A percentile compares a stretch with the other conserved stretches of the same genome.
phyloP scores from a whole-genome alignment of 441 rosid species.

The Adansonia madagascariensis region DNA sequence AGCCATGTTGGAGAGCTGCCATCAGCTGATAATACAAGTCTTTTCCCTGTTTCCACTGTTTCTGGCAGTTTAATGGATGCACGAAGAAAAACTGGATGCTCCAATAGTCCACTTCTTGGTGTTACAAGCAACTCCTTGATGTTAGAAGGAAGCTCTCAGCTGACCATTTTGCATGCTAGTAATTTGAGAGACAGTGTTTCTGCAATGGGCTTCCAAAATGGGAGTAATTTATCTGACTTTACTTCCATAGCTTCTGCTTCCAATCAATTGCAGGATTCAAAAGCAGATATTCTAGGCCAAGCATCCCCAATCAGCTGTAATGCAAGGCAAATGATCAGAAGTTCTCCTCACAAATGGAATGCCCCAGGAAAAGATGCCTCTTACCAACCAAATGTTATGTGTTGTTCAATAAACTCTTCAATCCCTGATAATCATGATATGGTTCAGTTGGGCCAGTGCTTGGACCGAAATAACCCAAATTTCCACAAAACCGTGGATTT shows the following conservation, averaged over 20 bases:
- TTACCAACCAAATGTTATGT: slow-evolving; percentile 36
- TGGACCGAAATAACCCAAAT: slow-evolving; percentile 43
- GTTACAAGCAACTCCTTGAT: slow-evolving; percentile 44
- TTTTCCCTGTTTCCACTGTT: slow-evolving; percentile 44
- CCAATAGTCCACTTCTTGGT: slow-evolving; percentile 39
- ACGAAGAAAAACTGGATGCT: slow-evolving; percentile 40
- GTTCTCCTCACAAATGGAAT: slow-evolving; percentile 41
- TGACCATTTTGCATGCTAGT: slow-evolving; percentile 37
- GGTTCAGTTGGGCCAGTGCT: slow-evolving; percentile 34
- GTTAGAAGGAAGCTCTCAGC: slow-evolving; percentile 50
- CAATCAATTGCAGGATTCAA: slow-evolving; percentile 34
- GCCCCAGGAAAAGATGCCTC: slow-evolving; percentile 35
- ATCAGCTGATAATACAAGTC: slow-evolving; percentile 32
- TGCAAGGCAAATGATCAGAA: slow-evolving; percentile 35
- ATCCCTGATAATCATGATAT: slow-evolving; percentile 33
- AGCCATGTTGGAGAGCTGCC: slow-evolving; percentile 40
- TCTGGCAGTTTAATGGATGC: slow-evolving; percentile 43
- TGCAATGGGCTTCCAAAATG: slow-evolving; percentile 47
- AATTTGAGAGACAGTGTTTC: slow-evolving; percentile 39
- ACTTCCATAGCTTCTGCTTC: slow-evolving; percentile 39
- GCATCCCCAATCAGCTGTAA: slow-evolving; percentile 30
- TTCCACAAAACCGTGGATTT: slow-evolving; percentile 45
- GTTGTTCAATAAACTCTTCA: slow-evolving; percentile 39
- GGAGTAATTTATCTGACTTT: slow-evolving; percentile 36
- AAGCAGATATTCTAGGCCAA: slow-evolving; percentile 40